These are phyloP conservation scores for Fusarium ambrosium DNA, from an alignment of 2,329 filamentous ascomycete genomes.

Conservation along the genomic window DNA sequence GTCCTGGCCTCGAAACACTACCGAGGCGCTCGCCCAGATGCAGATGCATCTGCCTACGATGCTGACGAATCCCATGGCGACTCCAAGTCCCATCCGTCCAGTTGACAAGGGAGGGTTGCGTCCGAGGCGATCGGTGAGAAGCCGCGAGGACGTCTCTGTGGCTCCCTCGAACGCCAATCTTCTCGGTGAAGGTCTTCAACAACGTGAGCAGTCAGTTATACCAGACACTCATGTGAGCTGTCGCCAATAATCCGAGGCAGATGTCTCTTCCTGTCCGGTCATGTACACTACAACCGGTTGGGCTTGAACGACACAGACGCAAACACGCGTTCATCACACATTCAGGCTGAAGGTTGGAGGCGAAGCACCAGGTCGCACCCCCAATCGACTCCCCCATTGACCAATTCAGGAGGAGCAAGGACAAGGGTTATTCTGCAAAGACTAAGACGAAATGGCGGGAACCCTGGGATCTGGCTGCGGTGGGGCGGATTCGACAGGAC, in stretches of 20 bases:
- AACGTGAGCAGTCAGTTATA: slow-evolving; percentile 36
- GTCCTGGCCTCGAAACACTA: slow-evolving; percentile 34
- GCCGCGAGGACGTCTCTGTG: slow-evolving; percentile 27
- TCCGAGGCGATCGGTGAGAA: slow-evolving; percentile 44
- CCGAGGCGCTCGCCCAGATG: slow-evolving; percentile 31
- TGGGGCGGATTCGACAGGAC: slow-evolving; percentile 45
- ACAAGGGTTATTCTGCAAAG: slow-evolving; percentile 31
- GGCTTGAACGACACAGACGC: slow-evolving; percentile 10
- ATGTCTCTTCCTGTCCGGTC: neutral
- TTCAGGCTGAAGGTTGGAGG: slow-evolving; percentile 38
- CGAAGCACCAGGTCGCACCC: slow-evolving; percentile 26
- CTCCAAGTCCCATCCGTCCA: slow-evolving; percentile 30
- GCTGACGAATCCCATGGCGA: slow-evolving; percentile 33
- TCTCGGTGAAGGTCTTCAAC: slow-evolving; percentile 36
- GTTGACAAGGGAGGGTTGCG: slow-evolving; percentile 38
- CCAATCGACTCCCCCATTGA: slow-evolving; percentile 11
- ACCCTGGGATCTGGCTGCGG: slow-evolving; percentile 49
- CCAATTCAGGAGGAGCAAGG: slow-evolving; percentile 38
- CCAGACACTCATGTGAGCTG: slow-evolving; percentile 31
- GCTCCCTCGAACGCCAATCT: slow-evolving; percentile 33
- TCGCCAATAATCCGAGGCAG: slow-evolving; percentile 30
- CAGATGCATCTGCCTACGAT: slow-evolving; percentile 30
- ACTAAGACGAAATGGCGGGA: slow-evolving; percentile 44
- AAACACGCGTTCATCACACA: slow-evolving; percentile 6
- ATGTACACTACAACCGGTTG: neutral